These are phyloP conservation scores for Suhomyces sp. DNA, from an alignment of 805 yeast species.

Conservation along the genomic window DNA sequence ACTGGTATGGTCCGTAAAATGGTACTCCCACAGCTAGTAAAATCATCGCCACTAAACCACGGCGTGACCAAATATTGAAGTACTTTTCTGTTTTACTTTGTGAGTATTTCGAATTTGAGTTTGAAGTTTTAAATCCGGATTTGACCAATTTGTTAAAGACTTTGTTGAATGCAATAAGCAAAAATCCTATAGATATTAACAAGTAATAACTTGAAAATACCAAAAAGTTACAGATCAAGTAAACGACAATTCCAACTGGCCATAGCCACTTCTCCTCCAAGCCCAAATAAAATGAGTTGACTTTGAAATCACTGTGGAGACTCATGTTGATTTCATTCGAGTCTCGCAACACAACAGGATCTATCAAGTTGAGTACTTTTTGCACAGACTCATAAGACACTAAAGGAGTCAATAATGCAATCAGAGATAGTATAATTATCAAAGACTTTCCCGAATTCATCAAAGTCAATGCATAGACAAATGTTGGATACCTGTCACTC, in stretches of 20 bases:
- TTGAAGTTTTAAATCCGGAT: neutral
- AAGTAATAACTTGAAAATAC: slow-evolving; percentile 36
- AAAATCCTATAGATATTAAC: slow-evolving; percentile 12
- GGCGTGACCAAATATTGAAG: slow-evolving; percentile 3
- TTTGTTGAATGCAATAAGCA: neutral
- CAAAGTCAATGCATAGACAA: slow-evolving; percentile 36
- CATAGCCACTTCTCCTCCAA: slow-evolving; percentile 54
- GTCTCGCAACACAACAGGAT: slow-evolving; percentile 52
- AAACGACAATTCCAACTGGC: slow-evolving; percentile 59
- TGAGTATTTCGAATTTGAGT: neutral
- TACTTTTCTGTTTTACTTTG: neutral
- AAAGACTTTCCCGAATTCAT: slow-evolving; percentile 19
- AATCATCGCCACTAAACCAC: slow-evolving; percentile 29
- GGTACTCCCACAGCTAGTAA: slow-evolving; percentile 46
- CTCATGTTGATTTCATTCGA: slow-evolving; percentile 44
- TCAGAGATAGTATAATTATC: slow-evolving; percentile 15
- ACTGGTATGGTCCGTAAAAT: slow-evolving; percentile 75
- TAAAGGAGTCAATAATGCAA: slow-evolving; percentile 40
- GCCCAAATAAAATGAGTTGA: slow-evolving; percentile 68
- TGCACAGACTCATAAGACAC: slow-evolving; percentile 35
- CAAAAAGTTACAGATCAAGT: slow-evolving; percentile 43
- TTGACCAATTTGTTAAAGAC: neutral
- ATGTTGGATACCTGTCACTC: slow-evolving; percentile 28
- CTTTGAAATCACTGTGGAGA: slow-evolving; percentile 26
- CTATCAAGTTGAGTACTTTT: slow-evolving; percentile 40